Evolutionary conservation across 2,329 filamentous ascomycete genomes (phyloP), one percentile per base, ranked within the genome.

Genomic region (Pseudogymnoascus destructans): DNA sequence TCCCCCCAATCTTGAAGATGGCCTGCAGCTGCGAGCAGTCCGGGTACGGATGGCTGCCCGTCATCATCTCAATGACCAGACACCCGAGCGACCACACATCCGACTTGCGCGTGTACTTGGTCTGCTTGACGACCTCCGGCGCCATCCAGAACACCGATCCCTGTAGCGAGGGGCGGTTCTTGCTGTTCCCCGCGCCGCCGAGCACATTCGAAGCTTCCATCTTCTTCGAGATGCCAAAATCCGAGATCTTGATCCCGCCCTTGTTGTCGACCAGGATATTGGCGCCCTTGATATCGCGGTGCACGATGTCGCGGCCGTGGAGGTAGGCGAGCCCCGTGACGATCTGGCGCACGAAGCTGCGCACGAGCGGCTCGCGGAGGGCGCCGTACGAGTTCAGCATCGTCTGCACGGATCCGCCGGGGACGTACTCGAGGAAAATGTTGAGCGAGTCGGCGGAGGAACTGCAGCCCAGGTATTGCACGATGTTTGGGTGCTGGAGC

Each of bases 131-230:
- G 17, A 98, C 93, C 74, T 98, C 93, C 7, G 93, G 93, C 0
- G 93, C 93, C 93, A 98, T 98, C 93, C 93, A 98, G 75, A 96
- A 98, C 57, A 98, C 93, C 23, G 90, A 96, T 11, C 93, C 93
- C 71, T 98, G 93, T 3, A 98, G 80, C 1, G 92, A 97, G 2
- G 84, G 82, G 4, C 83, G 77, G 67, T 86, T 78, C 70, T 82
- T 84, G 71, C 79, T 83, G 72, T 83, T 84, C 67, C 78, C 80
- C 68, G 76, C 85, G 65, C 77, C 85, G 68, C 71, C 83, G 52
- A 95, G 81, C 46, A 96, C 81, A 61, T 91, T 93, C 59, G 89
- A 86, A 11, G 90, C 90, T 72, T 97, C 92, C 38, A 97, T 87
- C 71, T 95, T 95, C 78, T 98, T 98, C 61, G 88, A 95, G 70